phyloP scores from a whole-genome alignment of 1,139 yeast genomes.

The Scheffersomyces stambukii region DNA sequence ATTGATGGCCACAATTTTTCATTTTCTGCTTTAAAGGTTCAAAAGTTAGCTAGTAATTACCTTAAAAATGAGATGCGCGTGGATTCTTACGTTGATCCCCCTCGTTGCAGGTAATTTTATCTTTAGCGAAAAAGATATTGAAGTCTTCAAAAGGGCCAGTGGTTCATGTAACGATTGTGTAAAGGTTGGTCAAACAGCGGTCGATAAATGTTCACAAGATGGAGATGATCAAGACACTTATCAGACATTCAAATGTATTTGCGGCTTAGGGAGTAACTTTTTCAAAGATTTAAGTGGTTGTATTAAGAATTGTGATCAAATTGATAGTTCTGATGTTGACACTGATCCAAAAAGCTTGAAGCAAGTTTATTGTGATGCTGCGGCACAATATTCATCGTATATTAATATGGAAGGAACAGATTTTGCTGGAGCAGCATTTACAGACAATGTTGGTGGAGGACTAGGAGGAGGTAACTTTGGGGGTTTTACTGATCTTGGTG shows the following conservation, averaged over 20 bases:
- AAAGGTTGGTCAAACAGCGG: neutral
- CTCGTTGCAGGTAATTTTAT: neutral
- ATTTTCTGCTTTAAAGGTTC: too few species aligned
- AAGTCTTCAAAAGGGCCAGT: slow-evolving; percentile 1
- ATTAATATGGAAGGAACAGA: neutral
- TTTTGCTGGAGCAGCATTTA: neutral
- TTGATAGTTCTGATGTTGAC: neutral
- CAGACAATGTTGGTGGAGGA: neutral
- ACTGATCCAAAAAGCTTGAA: neutral
- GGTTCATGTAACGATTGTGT: slow-evolving; percentile 2
- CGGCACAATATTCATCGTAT: neutral
- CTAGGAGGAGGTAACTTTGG: slow-evolving; percentile 1
- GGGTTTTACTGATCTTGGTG: neutral
- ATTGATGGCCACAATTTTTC: too few species aligned
- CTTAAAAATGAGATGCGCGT: too few species aligned
- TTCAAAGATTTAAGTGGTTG: slow-evolving; percentile 1
- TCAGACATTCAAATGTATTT: neutral
- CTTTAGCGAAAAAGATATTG: neutral
- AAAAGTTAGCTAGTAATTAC: too few species aligned
- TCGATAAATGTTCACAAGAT: neutral
- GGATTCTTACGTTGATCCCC: too few species aligned
- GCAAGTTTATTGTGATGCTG: neutral
- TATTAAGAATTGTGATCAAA: neutral
- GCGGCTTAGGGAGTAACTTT: neutral
- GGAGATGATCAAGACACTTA: neutral